Percentiles rank a stretch among this genome's conserved stretches.
Conservation (phyloP, 2,329 filamentous ascomycete species). For the Exophiala alcalophila region DNA sequence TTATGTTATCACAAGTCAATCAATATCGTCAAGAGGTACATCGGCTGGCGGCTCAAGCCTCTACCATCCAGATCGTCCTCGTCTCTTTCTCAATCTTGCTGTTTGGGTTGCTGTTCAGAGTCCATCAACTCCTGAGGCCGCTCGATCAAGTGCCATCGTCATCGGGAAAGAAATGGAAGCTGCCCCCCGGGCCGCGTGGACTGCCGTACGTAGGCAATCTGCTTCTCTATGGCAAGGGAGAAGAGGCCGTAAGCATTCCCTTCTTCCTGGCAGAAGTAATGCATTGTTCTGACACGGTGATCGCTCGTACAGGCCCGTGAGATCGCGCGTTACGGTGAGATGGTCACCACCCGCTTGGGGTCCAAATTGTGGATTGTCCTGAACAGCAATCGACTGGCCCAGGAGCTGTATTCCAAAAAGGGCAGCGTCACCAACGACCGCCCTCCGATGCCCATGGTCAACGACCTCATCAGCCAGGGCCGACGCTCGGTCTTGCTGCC, state of each 20-base stretch:
- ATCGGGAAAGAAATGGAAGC: conserved; percentile 15
- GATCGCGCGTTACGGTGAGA: conserved; percentile 32
- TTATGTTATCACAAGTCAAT: no score
- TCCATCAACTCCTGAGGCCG: conserved; percentile 1
- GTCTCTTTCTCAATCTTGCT: no score
- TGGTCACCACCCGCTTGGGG: conserved; percentile 35
- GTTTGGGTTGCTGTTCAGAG: background rate
- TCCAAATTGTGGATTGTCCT: conserved; percentile 45
- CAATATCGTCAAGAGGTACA: no score
- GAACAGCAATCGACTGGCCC: conserved; percentile 42
- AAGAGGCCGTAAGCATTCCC: background rate
- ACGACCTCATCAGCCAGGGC: conserved; percentile 38
- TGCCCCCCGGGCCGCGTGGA: conserved; percentile 31
- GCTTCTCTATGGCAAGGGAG: conserved; percentile 8
- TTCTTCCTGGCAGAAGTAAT: background rate
- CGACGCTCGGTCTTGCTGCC: conserved; percentile 37
- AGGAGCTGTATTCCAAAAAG: conserved; percentile 41
- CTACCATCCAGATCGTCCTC: no score
- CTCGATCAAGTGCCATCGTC: background rate
- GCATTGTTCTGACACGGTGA: background rate
- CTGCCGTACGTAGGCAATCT: conserved; percentile 30
- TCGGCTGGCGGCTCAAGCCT: no score
- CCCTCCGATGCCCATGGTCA: conserved; percentile 37
- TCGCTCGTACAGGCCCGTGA: conserved; percentile 3
- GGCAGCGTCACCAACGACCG: conserved; percentile 38